These are phyloP conservation scores for Fraxinus albicans DNA, from an alignment of 305 asterid species.

Conservation along the genomic window DNA sequence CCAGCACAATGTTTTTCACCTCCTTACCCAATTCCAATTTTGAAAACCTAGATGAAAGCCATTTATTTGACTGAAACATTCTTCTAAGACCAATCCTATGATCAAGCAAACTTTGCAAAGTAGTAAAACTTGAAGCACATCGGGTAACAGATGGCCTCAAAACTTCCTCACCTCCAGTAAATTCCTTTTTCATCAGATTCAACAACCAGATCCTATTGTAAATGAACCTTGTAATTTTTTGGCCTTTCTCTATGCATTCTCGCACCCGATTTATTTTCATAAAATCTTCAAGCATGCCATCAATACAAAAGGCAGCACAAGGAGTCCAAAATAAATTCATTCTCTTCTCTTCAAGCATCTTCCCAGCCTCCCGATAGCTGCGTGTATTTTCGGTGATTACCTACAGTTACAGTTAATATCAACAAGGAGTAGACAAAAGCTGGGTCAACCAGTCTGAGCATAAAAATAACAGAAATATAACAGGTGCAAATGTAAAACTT, in stretches of 20 bases:
- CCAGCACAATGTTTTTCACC: constrained; percentile 71
- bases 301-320: constrained; percentile 81
- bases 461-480: not conserved
- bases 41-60: constrained; percentile 74
- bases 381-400: constrained; percentile 77
- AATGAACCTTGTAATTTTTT: constrained; percentile 74
- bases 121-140: constrained; percentile 67
- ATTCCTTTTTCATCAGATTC: constrained; percentile 81
- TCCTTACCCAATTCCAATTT: constrained; percentile 83
- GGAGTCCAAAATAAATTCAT: constrained; percentile 84
- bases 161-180: constrained; percentile 77
- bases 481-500: constrained; percentile 19
- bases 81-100: constrained; percentile 72
- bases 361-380: constrained; percentile 88
- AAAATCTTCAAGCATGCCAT: constrained; percentile 71
- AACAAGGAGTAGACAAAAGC: constrained; percentile 14
- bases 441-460: constrained; percentile 25
- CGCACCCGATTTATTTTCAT: constrained; percentile 67
- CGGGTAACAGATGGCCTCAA: constrained; percentile 66
- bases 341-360: constrained; percentile 91
- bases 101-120: constrained; percentile 75
- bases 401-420: constrained; percentile 42
- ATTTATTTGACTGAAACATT: constrained; percentile 81
- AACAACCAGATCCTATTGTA: constrained; percentile 73
- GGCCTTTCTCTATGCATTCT: constrained; percentile 80